Conservation (phyloP, 202 grass and related monocot species). For the Thinopyrum obtusiflorum region DNA sequence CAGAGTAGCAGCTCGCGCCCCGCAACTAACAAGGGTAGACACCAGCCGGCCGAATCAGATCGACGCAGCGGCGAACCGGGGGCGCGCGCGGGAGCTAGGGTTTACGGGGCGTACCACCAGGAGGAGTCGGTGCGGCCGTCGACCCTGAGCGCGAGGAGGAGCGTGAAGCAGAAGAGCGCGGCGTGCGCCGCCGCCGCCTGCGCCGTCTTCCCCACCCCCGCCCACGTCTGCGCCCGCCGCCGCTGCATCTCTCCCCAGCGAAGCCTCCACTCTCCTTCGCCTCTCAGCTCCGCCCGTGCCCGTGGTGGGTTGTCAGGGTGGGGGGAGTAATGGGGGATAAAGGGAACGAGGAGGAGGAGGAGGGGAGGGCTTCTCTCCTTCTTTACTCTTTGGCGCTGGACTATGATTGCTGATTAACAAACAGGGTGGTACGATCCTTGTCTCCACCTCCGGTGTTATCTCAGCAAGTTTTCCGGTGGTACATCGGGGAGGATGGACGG, state of each 20-base stretch:
- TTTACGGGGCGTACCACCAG: conserved; percentile 73
- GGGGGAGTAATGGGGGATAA: background rate
- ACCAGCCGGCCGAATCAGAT: conserved; percentile 11
- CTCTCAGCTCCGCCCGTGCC: background rate
- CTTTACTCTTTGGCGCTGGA: background rate
- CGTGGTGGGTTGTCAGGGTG: background rate
- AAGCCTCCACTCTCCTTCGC: background rate
- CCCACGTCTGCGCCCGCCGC: conserved; percentile 75
- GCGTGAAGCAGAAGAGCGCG: conserved; percentile 87
- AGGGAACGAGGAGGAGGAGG: background rate
- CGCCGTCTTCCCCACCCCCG: conserved; percentile 77
- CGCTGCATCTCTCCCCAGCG: conserved; percentile 40
- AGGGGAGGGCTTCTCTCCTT: background rate
- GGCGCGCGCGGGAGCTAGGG: conserved; percentile 6
- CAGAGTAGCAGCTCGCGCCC: background rate
- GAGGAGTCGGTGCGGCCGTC: conserved; percentile 58
- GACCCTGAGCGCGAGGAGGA: conserved; percentile 68
- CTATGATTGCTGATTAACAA: background rate
- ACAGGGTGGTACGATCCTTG: background rate
- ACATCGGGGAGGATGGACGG: background rate
- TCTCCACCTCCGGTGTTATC: background rate
- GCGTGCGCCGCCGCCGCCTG: conserved; percentile 67
- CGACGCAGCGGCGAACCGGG: background rate
- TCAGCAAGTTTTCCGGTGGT: background rate
- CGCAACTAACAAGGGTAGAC: background rate